phyloP scores from a whole-genome alignment of 1,284 basidiomycete species.

The Sparassis latifolia region DNA sequence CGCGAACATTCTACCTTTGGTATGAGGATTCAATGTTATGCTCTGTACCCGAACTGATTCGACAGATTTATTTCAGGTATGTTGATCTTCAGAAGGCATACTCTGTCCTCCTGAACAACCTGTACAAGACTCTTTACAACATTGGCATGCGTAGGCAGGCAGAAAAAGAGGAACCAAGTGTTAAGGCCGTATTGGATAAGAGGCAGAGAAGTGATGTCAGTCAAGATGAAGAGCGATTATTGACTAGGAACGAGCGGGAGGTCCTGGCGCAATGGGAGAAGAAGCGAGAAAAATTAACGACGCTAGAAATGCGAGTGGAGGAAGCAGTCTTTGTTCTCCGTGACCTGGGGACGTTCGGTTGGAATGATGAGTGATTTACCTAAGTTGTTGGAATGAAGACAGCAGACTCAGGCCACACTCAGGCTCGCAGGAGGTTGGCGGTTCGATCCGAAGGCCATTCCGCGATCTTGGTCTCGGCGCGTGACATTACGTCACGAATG shows the following conservation, averaged over 20 bases:
- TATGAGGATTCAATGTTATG: conserved; percentile 28
- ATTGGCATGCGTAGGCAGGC: conserved; percentile 64
- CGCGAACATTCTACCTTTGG: conserved; percentile 87
- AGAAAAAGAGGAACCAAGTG: conserved; percentile 60
- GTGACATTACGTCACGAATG: neutral
- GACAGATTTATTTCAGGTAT: conserved; percentile 42
- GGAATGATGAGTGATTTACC: conserved; percentile 19
- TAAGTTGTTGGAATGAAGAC: neutral
- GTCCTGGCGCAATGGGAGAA: conserved; percentile 60
- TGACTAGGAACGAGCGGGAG: conserved; percentile 70
- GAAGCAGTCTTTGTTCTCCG: conserved; percentile 80
- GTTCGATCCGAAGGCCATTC: too few species aligned
- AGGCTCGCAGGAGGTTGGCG: too few species aligned
- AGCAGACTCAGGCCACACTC: too few species aligned
- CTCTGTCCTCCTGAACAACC: conserved; percentile 62
- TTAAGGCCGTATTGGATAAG: conserved; percentile 72
- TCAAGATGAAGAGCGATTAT: conserved; percentile 53
- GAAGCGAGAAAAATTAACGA: conserved; percentile 63
- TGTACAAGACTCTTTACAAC: conserved; percentile 88
- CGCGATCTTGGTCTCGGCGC: too few species aligned
- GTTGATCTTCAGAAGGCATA: conserved; percentile 83
- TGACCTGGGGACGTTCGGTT: conserved; percentile 46
- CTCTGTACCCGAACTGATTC: neutral
- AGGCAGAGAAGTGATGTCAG: conserved; percentile 76
- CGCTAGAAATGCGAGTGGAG: conserved; percentile 78